Evolutionary conservation across 768 basidiomycete species (phyloP), one percentile per base, ranked within the genome.

Genomic region (Naganishia friedmannii): DNA sequence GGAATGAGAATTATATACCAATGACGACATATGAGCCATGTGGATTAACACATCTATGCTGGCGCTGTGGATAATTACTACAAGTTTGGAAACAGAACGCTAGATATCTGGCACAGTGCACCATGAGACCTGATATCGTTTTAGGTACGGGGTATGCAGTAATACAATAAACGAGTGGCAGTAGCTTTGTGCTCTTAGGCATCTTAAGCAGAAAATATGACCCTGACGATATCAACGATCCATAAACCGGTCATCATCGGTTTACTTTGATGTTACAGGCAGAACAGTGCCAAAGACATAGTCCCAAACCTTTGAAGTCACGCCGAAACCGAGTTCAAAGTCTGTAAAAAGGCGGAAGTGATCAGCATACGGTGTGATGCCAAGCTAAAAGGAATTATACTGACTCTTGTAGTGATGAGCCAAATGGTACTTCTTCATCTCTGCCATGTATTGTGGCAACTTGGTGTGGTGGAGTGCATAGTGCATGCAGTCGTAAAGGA

Each of bases 381-480:
- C 3, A 13, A 42, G 60, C 42, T 8, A 7, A 21, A 45, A 29
- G 17, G 1, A 31, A 21, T 7, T 9, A 34, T 15, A 75, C 79
- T 75, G 68, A 80, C 79, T 95, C 83, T 96, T 96, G 85, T 95
- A 96, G 80, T 97, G 95, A 78, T 97, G 94, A 8, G 92, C 93
- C 73, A 99, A 86, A 76, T 99, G 96, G 78, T 97, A 98, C 79
- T 91, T 91, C 85, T 99, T 99, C 90, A 91, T 90, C 78, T 93
- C 89, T 69, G 85, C 86, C 82, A 98, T 80, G 82, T 97, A 96
- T 51, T 88, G 83, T 2, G 93, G 92, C 28, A 95, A 86, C 74
- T 84, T 87, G 2, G 90, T 89, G 82, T 96, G 93, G 79, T 95
- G 93, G 68, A 93, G 84, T 86, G 91, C 90, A 77, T 93, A 96